A percentile compares a stretch with the other conserved stretches of the same genome.
Conservation (phyloP, 2,329 filamentous ascomycete genomes). For the Gnomoniopsis sp. region DNA sequence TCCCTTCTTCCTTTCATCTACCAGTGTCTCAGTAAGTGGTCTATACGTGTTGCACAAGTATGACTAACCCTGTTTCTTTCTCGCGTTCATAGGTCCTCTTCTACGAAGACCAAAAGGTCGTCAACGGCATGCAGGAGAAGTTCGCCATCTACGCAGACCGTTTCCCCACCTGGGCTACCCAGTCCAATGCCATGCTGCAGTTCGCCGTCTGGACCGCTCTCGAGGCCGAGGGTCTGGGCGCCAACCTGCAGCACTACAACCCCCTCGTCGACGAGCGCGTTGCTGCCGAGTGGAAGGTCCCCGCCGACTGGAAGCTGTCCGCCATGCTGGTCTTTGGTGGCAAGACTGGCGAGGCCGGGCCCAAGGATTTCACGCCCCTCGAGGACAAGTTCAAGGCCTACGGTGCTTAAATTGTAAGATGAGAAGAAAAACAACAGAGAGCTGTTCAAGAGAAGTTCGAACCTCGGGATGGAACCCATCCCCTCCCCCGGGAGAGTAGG, state of each 20-base stretch:
- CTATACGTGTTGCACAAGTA: no score
- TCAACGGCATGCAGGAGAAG: constrained; percentile 64
- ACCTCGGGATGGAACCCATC: no score
- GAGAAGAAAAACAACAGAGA: not conserved
- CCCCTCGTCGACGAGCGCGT: constrained; percentile 76
- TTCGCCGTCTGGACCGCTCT: constrained; percentile 77
- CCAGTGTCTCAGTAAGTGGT: no score
- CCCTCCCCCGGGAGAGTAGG: no score
- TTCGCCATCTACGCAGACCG: constrained; percentile 74
- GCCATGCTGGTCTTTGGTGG: constrained; percentile 84
- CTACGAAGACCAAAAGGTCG: constrained; percentile 72
- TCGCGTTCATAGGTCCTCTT: constrained; percentile 61
- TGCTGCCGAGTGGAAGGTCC: constrained; percentile 64
- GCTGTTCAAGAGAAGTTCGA: no score
- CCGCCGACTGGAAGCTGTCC: constrained; percentile 70
- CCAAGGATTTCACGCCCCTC: constrained; percentile 63
- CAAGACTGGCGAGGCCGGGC: constrained; percentile 49
- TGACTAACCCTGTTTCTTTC: not conserved
- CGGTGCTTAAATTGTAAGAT: constrained; percentile 40
- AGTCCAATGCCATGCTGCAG: constrained; percentile 81
- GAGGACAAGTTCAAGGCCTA: constrained; percentile 66
- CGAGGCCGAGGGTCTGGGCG: constrained; percentile 78
- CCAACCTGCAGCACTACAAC: constrained; percentile 93
- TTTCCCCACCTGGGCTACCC: constrained; percentile 73
- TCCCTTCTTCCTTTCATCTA: not conserved